Evolutionary conservation across 2,329 filamentous ascomycete genomes (phyloP).

Genomic region (Spiromastix sp.): DNA sequence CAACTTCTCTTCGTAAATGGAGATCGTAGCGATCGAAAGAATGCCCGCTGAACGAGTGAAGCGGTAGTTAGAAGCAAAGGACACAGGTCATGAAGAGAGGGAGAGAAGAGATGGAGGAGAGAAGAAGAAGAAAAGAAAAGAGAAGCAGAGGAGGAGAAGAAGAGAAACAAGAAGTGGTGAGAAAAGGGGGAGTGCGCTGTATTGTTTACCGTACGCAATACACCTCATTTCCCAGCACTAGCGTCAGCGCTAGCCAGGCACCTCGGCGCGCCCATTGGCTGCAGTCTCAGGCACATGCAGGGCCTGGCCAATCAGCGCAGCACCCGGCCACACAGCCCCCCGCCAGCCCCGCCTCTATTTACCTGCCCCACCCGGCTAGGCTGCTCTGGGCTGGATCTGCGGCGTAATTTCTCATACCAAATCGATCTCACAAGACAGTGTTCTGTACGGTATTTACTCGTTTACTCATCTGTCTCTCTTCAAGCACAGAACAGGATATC

Average conservation of each 20-base stretch:
- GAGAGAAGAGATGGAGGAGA: slow-evolving; percentile 7
- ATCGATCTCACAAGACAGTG: too few species aligned
- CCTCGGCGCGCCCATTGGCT: background rate
- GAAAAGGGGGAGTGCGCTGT: slow-evolving; percentile 8
- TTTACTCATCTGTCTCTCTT: too few species aligned
- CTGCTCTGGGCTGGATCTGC: too few species aligned
- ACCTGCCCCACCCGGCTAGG: too few species aligned
- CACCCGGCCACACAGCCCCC: too few species aligned
- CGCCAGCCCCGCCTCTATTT: too few species aligned
- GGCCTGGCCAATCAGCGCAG: too few species aligned
- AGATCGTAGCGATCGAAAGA: slow-evolving; percentile 48
- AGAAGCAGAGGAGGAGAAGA: slow-evolving; percentile 5
- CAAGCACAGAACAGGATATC: too few species aligned
- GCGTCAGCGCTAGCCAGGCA: background rate
- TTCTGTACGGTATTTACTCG: too few species aligned
- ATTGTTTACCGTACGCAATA: background rate
- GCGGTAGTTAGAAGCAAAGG: slow-evolving; percentile 19
- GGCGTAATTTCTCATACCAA: too few species aligned
- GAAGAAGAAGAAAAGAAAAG: slow-evolving; percentile 4
- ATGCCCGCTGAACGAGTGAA: slow-evolving; percentile 66
- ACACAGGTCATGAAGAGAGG: slow-evolving; percentile 2
- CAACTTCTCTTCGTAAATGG: slow-evolving; percentile 3
- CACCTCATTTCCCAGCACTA: too few species aligned
- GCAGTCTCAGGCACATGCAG: too few species aligned
- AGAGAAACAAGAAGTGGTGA: slow-evolving; percentile 4